A percentile compares a stretch with the other conserved stretches of the same genome.
phyloP scores from a whole-genome alignment of 1,139 yeast species.

The Entelexis sorbosivorans region DNA sequence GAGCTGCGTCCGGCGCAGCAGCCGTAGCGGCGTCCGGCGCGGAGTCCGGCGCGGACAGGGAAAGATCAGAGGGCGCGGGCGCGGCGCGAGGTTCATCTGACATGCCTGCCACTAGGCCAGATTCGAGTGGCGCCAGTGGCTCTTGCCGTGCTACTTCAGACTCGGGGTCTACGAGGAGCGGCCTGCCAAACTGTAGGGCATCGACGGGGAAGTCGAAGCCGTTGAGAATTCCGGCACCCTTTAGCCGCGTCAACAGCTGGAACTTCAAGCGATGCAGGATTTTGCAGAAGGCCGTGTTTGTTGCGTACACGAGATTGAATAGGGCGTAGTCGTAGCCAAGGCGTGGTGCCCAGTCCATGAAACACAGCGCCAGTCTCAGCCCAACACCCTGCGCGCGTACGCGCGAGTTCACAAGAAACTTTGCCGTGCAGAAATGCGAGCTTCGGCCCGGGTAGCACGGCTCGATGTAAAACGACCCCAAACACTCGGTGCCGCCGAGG shows the following conservation, averaged over 20 bases:
- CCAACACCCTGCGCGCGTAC: slow-evolving; percentile 93
- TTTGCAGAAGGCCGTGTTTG: slow-evolving; percentile 69
- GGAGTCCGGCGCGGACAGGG: no score
- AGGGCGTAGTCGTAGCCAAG: slow-evolving; percentile 76
- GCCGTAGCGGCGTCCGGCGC: no score
- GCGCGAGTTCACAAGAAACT: slow-evolving; percentile 82
- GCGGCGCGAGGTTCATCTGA: no score
- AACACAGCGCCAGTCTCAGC: slow-evolving; percentile 68
- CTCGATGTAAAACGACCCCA: slow-evolving; percentile 72
- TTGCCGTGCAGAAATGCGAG: slow-evolving; percentile 85
- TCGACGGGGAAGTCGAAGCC: slow-evolving; percentile 78
- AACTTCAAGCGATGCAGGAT: slow-evolving; percentile 75
- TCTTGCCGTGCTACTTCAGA: neutral
- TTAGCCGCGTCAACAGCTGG: slow-evolving; percentile 63
- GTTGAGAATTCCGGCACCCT: slow-evolving; percentile 75
- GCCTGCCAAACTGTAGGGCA: slow-evolving; percentile 60
- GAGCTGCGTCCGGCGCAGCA: neutral
- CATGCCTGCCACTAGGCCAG: neutral
- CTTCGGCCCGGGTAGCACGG: slow-evolving; percentile 91
- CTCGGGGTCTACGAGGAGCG: slow-evolving; percentile 25
- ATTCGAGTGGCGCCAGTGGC: neutral
- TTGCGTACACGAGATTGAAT: slow-evolving; percentile 79
- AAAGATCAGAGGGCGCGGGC: no score
- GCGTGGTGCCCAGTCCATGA: slow-evolving; percentile 80
- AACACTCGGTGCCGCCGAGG: slow-evolving; percentile 62